A percentile compares a stretch with the other conserved stretches of the same genome.
Evolutionary conservation across 2,329 filamentous ascomycete species (phyloP).

Genomic region (Westerdykella ornata): DNA sequence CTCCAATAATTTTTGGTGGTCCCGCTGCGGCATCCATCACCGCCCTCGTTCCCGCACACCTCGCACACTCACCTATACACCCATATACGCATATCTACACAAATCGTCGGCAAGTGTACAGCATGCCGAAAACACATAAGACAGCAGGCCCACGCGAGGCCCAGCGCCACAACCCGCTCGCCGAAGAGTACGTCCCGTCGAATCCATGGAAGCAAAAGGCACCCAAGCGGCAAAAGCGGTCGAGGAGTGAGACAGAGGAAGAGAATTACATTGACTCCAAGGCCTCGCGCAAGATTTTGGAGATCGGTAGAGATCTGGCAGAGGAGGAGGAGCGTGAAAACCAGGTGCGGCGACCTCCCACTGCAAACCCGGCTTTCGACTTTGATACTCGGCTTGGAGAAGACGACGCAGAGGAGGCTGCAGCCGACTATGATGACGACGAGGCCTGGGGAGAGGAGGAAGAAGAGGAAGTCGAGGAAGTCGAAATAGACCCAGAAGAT

Average conservation of each 20-base stretch:
- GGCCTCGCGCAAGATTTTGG: constrained; percentile 79
- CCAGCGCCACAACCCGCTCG: constrained; percentile 81
- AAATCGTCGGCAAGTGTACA: too few species aligned
- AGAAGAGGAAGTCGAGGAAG: constrained; percentile 58
- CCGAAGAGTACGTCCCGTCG: constrained; percentile 74
- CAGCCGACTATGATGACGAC: constrained; percentile 49
- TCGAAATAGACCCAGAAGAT: constrained; percentile 82
- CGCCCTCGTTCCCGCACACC: background rate
- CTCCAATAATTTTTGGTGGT: constrained; percentile 7
- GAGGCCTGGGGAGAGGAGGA: constrained; percentile 73
- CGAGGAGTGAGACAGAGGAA: constrained; percentile 50
- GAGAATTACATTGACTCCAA: constrained; percentile 79
- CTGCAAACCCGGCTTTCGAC: constrained; percentile 61
- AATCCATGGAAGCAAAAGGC: constrained; percentile 63
- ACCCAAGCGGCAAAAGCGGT: constrained; percentile 57
- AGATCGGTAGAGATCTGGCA: constrained; percentile 79
- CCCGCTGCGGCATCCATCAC: background rate
- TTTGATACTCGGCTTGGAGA: constrained; percentile 69
- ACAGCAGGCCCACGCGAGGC: constrained; percentile 50
- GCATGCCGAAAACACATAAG: constrained; percentile 72
- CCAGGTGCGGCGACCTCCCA: constrained; percentile 36
- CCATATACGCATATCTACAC: too few species aligned
- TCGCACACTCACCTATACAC: constrained; percentile 1
- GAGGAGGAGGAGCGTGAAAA: constrained; percentile 66
- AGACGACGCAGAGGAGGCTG: constrained; percentile 35